Conservation (phyloP, 2,329 filamentous ascomycete genomes). For the Teratosphaeria zuluensis region DNA sequence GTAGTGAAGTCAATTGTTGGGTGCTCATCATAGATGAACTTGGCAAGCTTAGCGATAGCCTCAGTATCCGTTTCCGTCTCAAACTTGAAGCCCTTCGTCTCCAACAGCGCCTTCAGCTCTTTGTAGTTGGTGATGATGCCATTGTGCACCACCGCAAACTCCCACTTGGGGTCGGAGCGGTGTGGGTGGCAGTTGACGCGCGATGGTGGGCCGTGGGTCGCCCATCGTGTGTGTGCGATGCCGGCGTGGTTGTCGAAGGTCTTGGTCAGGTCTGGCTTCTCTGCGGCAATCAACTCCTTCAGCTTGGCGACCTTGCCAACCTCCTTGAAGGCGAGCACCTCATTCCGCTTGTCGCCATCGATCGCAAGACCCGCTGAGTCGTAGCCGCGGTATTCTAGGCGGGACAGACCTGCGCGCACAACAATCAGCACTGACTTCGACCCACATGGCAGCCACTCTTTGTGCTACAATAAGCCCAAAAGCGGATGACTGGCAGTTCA, state of each 20-base stretch:
- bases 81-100: conserved; percentile 93
- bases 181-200: conserved; percentile 97
- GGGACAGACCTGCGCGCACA: conserved; percentile 61
- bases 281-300: conserved; percentile 79
- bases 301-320: conserved; percentile 98
- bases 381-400: conserved; percentile 97
- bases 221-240: conserved; percentile 98
- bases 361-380: conserved; percentile 93
- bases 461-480: background rate
- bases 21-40: conserved; percentile 95
- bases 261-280: conserved; percentile 77
- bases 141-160: conserved; percentile 97
- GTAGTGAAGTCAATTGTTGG: conserved; percentile 92
- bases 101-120: conserved; percentile 88
- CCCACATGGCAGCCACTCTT: background rate
- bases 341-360: conserved; percentile 97
- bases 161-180: conserved; percentile 90
- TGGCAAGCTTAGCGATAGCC: conserved; percentile 97
- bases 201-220: conserved; percentile 90
- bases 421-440: conserved; percentile 17
- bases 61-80: conserved; percentile 99
- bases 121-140: conserved; percentile 99
- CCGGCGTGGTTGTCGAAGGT: conserved; percentile 96
- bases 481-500: conserved; percentile 5
- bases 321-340: conserved; percentile 96